Evolutionary conservation across 2,329 filamentous ascomycete species (phyloP).

Genomic region (Diaporthe batatas): DNA sequence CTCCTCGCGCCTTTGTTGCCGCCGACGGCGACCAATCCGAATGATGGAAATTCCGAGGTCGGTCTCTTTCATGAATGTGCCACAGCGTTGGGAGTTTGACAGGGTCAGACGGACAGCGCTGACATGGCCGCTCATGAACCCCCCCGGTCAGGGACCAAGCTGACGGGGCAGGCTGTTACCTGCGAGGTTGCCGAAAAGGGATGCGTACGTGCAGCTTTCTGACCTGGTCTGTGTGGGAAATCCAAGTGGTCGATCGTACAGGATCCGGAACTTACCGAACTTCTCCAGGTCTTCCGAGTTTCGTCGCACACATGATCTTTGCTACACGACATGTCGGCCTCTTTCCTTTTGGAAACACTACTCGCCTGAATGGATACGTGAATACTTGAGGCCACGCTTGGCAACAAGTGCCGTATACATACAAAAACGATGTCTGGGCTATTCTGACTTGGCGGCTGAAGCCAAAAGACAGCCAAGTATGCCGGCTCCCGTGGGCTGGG

Average conservation of each 20-base stretch:
- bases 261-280: conserved; percentile 26
- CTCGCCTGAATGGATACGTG: neutral
- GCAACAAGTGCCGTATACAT: neutral
- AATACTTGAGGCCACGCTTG: neutral
- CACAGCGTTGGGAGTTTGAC: neutral
- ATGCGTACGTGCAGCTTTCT: conserved; percentile 16
- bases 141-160: conserved; percentile 11
- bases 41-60: conserved; percentile 9
- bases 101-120: conserved; percentile 1
- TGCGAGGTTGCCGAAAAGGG: conserved; percentile 18
- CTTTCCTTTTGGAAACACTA: neutral
- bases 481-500: conserved; percentile 8
- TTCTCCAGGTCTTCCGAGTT: neutral
- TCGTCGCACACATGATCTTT: neutral
- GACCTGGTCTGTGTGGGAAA: conserved; percentile 9
- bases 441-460: neutral
- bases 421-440: neutral
- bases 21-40: conserved; percentile 22
- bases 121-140: neutral
- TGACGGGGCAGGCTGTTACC: conserved; percentile 14
- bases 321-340: neutral
- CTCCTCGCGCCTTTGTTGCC: conserved; percentile 10
- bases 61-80: neutral
- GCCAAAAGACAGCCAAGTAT: neutral
- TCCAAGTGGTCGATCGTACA: neutral